Base-by-base conservation (phyloP, 257 asterid genomes). In the Mitragyna speciosa region DNA sequence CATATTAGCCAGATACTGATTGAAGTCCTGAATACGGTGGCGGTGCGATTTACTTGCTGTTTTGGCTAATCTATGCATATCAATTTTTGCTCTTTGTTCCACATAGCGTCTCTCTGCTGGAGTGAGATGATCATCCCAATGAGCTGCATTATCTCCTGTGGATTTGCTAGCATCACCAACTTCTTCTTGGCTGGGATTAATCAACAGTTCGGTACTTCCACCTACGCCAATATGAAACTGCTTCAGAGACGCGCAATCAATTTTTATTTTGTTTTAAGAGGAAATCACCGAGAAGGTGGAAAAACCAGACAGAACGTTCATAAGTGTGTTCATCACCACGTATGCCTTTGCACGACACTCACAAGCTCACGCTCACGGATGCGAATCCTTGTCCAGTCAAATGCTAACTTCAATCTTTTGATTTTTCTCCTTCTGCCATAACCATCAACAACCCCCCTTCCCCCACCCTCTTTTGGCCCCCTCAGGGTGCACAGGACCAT, bases 1-100 rank as follows among this genome's bases (percentile, higher is more conserved):
- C 98, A 95, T 92, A 84, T 95, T 93, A 6, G 99, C 99, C 68
- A 95, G 92, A 79, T 95, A 95, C 89, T 93, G 99, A 75, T 95
- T 95, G 93, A 95, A 95, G 83, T 95, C 99, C 87, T 90, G 81
- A 30, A 95, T 93, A n/a, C 97, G 92, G 69, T 93, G 97, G 7
- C 99, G 92, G 86, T 95, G 99, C 19, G 99, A 95, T 81, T 93
- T 95, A 78, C 93, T 80, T 20, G 97, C 88, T 1, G 95, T 93
- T 94, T 95, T 95, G 54, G 93, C 94, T 91, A 93, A 90, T 89
- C 88, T 93, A 12, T 87, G 90, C 49, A 76, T 80, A 81, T 95
- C 91, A 30, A 95, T 95, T 72, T 72, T 83, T 72, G 87, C 96
- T 83, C 93, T 89, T 73, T 95, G 98, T 80, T 95, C 98, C 86